Conservation (phyloP, 2,329 filamentous ascomycete species). For the Alternaria hordeiaustralica region DNA sequence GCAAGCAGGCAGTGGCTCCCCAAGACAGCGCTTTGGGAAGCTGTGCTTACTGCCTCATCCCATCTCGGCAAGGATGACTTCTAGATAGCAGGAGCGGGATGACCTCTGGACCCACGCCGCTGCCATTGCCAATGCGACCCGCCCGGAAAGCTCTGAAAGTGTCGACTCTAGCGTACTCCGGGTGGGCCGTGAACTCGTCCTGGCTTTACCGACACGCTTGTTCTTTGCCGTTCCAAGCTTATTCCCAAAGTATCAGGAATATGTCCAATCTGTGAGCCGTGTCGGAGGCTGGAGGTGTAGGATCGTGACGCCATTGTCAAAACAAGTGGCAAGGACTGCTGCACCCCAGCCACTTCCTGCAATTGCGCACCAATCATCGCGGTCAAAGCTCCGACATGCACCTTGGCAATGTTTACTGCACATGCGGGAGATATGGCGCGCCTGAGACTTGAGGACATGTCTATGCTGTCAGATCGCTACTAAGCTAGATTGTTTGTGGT, state of each 20-base stretch:
- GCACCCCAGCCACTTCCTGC: conserved; percentile 6
- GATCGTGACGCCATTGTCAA: conserved; percentile 11
- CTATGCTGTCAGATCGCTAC: neutral
- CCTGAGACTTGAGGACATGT: neutral
- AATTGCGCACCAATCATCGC: conserved; percentile 10
- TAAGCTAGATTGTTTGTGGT: neutral
- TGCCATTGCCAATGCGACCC: conserved; percentile 7
- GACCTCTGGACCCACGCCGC: conserved; percentile 5
- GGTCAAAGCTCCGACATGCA: conserved; percentile 1
- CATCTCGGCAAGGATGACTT: conserved; percentile 1
- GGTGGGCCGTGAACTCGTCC: conserved; percentile 5
- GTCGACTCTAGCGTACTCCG: conserved; percentile 1
- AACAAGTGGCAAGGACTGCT: conserved; percentile 5
- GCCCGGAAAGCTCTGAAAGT: conserved; percentile 2
- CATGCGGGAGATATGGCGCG: neutral
- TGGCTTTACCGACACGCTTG: neutral
- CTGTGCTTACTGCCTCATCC: neutral
- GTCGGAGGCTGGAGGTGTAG: neutral
- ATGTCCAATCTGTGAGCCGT: conserved; percentile 3
- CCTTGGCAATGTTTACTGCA: conserved; percentile 2
- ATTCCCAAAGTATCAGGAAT: neutral
- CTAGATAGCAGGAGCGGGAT: conserved; percentile 7
- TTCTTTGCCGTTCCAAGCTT: neutral
- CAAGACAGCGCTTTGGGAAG: neutral
- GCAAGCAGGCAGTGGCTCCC: neutral